Base-by-base conservation (phyloP, 306 rosid species). In the Prosopis cineraria region DNA sequence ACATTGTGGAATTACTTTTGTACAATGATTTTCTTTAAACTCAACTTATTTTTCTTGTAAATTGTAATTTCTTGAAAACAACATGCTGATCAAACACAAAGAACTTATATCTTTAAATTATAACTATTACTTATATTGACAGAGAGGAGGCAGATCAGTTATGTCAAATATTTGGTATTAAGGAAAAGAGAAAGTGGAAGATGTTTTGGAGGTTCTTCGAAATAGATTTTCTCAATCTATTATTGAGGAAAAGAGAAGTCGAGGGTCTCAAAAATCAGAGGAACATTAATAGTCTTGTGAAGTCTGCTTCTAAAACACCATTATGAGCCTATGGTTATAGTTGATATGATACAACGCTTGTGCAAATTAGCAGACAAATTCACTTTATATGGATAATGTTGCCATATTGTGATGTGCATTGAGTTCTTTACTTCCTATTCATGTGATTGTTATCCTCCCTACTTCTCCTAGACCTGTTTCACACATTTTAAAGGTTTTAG, bases 101-200 rank as follows among this genome's bases (percentile, higher is more conserved):
- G 17, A 58, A 58, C n/a, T 11, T 58, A n/a, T 27, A 12, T 1
- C 34, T 27, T 25, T 25, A 2, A 36, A 27, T 58, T 25, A 13
- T 58, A 27, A 27, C 65, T 19, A 25, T 58, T 11, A 68, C 60
- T 43, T 81, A 72, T 44, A 34, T 40, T 70, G 34, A 70, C 83
- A 92, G 98, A 85, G 97, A 92, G 79, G 98, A 91, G 78, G 98
- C 93, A 6, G 88, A 85, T 6, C 97, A 91, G 85, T 82, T 91
- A 77, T 92, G 97, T 81, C 87, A 80, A 83, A 92, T 97, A 56
- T 77, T 92, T 10, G 96, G n/a, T n/a, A n/a, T n/a, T n/a, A n/a
- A n/a, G 91, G 86, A 84, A 89, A 79, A 72, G 98, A 88, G 58
- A 87, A 89, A 53, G 75, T 95, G 40, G 96, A 95, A 93, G 96